Evolutionary conservation across 768 basidiomycete genomes (phyloP), one percentile per base, ranked within the genome.

Genomic region (Mycena chlorophos): DNA sequence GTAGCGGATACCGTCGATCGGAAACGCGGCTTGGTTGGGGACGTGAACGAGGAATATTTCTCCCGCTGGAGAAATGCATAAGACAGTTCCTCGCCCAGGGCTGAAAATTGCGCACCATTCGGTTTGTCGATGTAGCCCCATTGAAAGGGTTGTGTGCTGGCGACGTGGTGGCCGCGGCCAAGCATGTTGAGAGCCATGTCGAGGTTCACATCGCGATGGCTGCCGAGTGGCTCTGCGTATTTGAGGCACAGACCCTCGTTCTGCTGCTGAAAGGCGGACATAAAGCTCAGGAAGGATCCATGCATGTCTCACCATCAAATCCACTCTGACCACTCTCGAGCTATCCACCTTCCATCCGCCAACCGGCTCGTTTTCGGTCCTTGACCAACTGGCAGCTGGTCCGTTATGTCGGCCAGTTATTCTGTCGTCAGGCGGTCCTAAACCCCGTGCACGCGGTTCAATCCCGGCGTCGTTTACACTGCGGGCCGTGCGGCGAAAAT

Each of bases 71-170:
- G n/a, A n/a, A n/a, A 49, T 10, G 29, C 37, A 47, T 49, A 39
- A 38, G 43, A 34, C 19, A 25, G 47, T 25, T 48, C 60, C 55
- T 8, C 52, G 45, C 19, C 49, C 27, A 40, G 5, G 14, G 12
- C 5, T 25, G 49, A 28, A 31, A 46, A 50, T 29, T 42, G 70
- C 82, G 52, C 52, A 89, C 90, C 90, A 63, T 71, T 62, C 28
- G 90, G 89, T 61, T 87, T 88, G 77, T 93, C 91, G 30, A 93
- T 81, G 63, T 83, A 92, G 2, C 81, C 74, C 86, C 89, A 91
- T 5, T 73, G 63, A 64, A 88, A 92, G 2, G 90, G 88, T 19
- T 70, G 16, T 68, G 80, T 40, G 76, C 75, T n/a, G 3, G 89
- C 80, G 52, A 85, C 70, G 16, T 75, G 70, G 10, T 78, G 72